phyloP scores from a whole-genome alignment of 1,284 basidiomycete genomes.

The Tilletiopsis washingtonensis region DNA sequence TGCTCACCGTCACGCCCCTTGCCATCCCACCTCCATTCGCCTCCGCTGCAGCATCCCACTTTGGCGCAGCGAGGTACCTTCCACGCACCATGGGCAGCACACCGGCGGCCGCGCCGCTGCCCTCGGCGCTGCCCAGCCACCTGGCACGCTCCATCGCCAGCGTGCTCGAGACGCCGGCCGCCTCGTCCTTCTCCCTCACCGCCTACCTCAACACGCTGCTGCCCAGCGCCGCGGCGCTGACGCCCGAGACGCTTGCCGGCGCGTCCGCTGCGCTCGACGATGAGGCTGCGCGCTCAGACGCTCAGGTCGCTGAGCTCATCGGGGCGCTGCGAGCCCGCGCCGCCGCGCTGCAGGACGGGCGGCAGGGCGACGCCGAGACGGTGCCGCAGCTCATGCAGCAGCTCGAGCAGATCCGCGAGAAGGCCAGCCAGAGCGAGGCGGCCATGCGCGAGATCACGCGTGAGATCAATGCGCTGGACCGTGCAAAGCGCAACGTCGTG shows the following conservation, averaged over 20 bases:
- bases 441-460: conserved; percentile 91
- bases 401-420: conserved; percentile 87
- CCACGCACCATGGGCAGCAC: too few relatives aligned
- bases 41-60: too few relatives aligned
- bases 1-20: too few relatives aligned
- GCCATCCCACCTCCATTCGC: too few relatives aligned
- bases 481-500: conserved; percentile 76
- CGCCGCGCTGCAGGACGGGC: not conserved
- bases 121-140: not conserved
- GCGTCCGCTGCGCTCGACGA: not conserved
- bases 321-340: too few relatives aligned
- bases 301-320: not conserved
- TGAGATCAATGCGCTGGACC: conserved; percentile 88
- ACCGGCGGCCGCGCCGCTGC: not conserved
- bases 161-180: not conserved
- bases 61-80: too few relatives aligned
- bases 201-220: not conserved
- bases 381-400: conserved; percentile 77
- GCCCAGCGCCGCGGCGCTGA: not conserved
- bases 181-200: not conserved
- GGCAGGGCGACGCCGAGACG: conserved; percentile 51
- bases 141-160: not conserved
- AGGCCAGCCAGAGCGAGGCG: conserved; percentile 66
- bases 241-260: not conserved
- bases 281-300: not conserved